phyloP scores from a whole-genome alignment of 176 grass and related monocot species.

The Areca catechu region DNA sequence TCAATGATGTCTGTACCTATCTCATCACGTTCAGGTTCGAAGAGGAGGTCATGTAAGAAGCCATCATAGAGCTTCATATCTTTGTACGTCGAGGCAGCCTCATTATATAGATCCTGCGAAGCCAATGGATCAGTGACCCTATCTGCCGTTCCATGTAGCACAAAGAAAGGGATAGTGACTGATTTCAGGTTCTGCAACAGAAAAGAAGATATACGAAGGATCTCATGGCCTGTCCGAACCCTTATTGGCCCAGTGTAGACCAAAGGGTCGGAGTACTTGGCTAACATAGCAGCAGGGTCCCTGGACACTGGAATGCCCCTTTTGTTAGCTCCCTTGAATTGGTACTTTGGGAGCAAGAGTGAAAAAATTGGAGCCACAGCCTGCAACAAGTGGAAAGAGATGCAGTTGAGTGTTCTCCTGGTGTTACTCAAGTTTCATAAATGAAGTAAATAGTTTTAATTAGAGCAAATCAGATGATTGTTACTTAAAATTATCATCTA shows the following conservation, averaged over 20 bases:
- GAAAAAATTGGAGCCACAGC: constrained; percentile 92
- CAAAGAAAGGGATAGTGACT: constrained; percentile 69
- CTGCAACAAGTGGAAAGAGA: constrained; percentile 24
- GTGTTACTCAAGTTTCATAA: background rate
- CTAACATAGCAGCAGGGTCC: constrained; percentile 65
- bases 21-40: constrained; percentile 83
- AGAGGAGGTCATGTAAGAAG: constrained; percentile 89
- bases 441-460: background rate
- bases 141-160: constrained; percentile 89
- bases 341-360: constrained; percentile 62
- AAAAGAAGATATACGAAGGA: constrained; percentile 70
- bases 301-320: constrained; percentile 81
- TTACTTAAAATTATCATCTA: too few species aligned
- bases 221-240: constrained; percentile 83
- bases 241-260: constrained; percentile 89
- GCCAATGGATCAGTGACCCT: constrained; percentile 84
- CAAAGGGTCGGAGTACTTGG: constrained; percentile 86
- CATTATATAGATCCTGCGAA: constrained; percentile 56
- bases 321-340: constrained; percentile 98
- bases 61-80: constrained; percentile 73
- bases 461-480: background rate
- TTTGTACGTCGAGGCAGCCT: constrained; percentile 58
- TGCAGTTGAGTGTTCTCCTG: too few species aligned
- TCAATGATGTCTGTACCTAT: constrained; percentile 64
- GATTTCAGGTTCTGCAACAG: constrained; percentile 67